Evolutionary conservation across 2,329 filamentous ascomycete genomes (phyloP), one percentile per base, ranked within the genome.

Genomic region (Calonectria montana): DNA sequence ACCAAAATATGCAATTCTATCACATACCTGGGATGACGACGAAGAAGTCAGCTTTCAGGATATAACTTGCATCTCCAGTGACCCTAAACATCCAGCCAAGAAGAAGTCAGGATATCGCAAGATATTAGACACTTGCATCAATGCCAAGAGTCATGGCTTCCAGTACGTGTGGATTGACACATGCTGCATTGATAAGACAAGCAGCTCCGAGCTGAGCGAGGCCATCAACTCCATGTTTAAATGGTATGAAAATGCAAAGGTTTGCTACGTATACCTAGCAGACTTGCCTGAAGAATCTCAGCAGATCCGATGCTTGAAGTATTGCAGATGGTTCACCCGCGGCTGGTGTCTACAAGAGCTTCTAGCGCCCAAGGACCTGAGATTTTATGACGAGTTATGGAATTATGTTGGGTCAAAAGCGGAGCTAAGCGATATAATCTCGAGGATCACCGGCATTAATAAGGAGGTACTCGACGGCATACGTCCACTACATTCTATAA

Each of bases 281-380:
- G 62, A 65, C 8, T 18, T 45, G 12, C 18, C 18, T 16, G 29
- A 25, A 4, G 21, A 35, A 2, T 16, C 2, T 25, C 31, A 21
- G 21, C 16, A 65, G 9, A 25, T 50, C 35, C 23, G 53, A 5
- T 4, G 5, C 16, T 21, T 70, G 3, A 23, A n/a, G 18, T 31
- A 23, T 9, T 61, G 63, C 37, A 63, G 37, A 57, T 71, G 64
- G 69, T 67, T 68, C 15, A 63, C 45, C 9, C 55, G 69, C 4
- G 69, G 65, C 1, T 71, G 68, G 68, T 67, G 63, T 12, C n/a
- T 70, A 21, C 68, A 70, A 37, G 68, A 70, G 27, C 53, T 70
- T 4, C 61, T 71, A 4, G 69, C 69, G 3, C 65, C 69, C 1
- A 25, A 13, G 21, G 5, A 15, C 15, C 16, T 71, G n/a, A 63